Evolutionary conservation across 768 basidiomycete genomes (phyloP).

Genomic region (Pulveroboletus sp.): DNA sequence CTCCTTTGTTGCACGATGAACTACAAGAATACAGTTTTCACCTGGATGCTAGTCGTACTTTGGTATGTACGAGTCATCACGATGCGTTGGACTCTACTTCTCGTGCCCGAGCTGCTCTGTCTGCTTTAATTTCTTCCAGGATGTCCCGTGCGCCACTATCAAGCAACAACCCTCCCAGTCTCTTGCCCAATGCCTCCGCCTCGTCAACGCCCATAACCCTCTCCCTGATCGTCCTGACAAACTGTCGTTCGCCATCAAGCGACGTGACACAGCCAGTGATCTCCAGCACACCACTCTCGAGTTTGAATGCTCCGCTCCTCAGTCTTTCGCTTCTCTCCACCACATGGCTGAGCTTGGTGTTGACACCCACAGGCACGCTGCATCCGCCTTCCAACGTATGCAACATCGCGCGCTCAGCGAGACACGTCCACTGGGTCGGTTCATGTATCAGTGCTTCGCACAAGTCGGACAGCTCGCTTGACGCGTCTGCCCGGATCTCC

Average conservation of each 20-base stretch:
- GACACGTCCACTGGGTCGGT: slow-evolving; percentile 69
- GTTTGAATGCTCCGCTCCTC: slow-evolving; percentile 28
- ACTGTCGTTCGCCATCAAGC: slow-evolving; percentile 66
- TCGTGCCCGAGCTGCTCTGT: slow-evolving; percentile 47
- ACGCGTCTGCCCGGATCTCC: slow-evolving; percentile 73
- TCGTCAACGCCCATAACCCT: slow-evolving; percentile 49
- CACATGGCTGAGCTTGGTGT: slow-evolving; percentile 41
- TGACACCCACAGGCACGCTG: slow-evolving; percentile 90
- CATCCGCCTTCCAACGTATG: slow-evolving; percentile 94
- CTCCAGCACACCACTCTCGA: slow-evolving; percentile 42
- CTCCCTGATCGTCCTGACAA: slow-evolving; percentile 57
- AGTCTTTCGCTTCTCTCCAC: slow-evolving; percentile 29
- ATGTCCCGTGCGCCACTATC: slow-evolving; percentile 72
- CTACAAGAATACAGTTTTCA: slow-evolving; percentile 20
- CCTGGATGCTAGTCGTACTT: neutral
- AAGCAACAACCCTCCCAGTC: slow-evolving; percentile 60
- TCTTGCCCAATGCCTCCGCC: slow-evolving; percentile 64
- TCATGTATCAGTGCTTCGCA: slow-evolving; percentile 70
- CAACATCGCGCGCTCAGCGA: slow-evolving; percentile 84
- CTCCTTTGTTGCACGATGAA: slow-evolving; percentile 17
- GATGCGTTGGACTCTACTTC: slow-evolving; percentile 27
- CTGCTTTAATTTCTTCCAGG: slow-evolving; percentile 75
- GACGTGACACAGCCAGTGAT: slow-evolving; percentile 83
- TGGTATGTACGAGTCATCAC: slow-evolving; percentile 1
- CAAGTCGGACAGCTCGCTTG: slow-evolving; percentile 50